These are phyloP conservation scores for Globisporangium middletonii DNA, from an alignment of 352 stramenopile species.

Conservation along the genomic window DNA sequence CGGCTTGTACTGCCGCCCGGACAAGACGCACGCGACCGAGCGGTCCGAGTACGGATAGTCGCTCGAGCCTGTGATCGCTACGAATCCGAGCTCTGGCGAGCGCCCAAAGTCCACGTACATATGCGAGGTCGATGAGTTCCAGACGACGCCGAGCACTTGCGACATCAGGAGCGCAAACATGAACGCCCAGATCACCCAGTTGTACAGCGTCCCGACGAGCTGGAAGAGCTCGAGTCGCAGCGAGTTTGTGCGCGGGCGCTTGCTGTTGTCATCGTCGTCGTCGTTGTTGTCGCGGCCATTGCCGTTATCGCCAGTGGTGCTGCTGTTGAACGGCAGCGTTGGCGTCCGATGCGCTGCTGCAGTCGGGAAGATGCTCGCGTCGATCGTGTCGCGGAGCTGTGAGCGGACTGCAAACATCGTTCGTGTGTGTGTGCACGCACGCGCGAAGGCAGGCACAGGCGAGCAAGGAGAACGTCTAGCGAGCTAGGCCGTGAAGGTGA, in stretches of 20 bases:
- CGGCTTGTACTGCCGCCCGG: slow-evolving; percentile 14
- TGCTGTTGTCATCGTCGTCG: background rate
- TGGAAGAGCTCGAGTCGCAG: background rate
- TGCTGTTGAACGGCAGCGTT: background rate
- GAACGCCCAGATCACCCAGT: slow-evolving; percentile 13
- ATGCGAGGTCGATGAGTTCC: slow-evolving; percentile 11
- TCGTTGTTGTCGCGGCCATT: background rate
- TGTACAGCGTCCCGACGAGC: slow-evolving; percentile 6
- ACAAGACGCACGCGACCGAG: slow-evolving; percentile 4
- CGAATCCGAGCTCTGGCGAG: slow-evolving; percentile 2
- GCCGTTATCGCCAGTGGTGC: background rate
- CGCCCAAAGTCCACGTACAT: background rate
- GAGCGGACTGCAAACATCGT: background rate
- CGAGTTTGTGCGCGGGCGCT: background rate
- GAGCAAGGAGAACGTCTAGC: too few species aligned
- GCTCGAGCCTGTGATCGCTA: background rate
- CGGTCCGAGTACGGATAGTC: slow-evolving; percentile 13
- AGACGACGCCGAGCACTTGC: slow-evolving; percentile 12
- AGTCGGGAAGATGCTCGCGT: background rate
- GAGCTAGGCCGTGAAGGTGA: too few species aligned
- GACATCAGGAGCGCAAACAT: slow-evolving; percentile 9
- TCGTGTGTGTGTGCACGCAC: too few species aligned
- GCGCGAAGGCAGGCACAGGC: too few species aligned
- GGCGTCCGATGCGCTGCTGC: background rate
- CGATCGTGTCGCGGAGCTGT: background rate